These are phyloP conservation scores for Physcomitrellopsis africana DNA, from an alignment of 225 moss, liverwort and hornwort genomes.

Conservation along the genomic window DNA sequence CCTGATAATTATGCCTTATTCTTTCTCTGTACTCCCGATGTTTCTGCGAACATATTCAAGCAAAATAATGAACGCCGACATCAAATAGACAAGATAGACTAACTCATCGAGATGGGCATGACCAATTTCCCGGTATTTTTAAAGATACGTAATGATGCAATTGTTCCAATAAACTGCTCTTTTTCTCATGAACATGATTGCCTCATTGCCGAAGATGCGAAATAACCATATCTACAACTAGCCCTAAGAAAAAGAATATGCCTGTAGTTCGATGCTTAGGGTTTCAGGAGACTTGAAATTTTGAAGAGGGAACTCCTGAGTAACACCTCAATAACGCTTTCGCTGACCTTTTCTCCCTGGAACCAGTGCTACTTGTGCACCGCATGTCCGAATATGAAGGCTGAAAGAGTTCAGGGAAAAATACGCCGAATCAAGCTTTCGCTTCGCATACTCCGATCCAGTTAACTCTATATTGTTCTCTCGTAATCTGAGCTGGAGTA, in stretches of 20 bases:
- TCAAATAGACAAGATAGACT: not conserved
- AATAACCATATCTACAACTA: not conserved
- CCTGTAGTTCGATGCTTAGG: not conserved
- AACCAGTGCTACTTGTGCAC: not conserved
- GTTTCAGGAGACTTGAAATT: not conserved
- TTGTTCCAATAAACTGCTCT: not conserved
- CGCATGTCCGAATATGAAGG: not conserved
- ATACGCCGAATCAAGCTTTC: not conserved
- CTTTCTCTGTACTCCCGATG: slow-evolving; percentile 76
- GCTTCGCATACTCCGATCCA: not conserved
- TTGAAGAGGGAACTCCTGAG: no score
- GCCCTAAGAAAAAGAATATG: not conserved
- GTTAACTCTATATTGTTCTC: not conserved
- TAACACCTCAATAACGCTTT: no score
- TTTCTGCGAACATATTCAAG: slow-evolving; percentile 45
- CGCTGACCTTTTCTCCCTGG: not conserved
- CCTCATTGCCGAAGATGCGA: no score
- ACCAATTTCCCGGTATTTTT: not conserved
- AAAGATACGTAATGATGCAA: not conserved
- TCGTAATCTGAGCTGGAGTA: not conserved
- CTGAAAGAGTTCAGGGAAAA: not conserved
- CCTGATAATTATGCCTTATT: slow-evolving; percentile 69
- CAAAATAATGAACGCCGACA: slow-evolving; percentile 12
- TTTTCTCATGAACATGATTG: no score
- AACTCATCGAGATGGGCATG: not conserved